These are phyloP conservation scores for Suillus spraguei DNA, from an alignment of 768 basidiomycete genomes.

Conservation along the genomic window DNA sequence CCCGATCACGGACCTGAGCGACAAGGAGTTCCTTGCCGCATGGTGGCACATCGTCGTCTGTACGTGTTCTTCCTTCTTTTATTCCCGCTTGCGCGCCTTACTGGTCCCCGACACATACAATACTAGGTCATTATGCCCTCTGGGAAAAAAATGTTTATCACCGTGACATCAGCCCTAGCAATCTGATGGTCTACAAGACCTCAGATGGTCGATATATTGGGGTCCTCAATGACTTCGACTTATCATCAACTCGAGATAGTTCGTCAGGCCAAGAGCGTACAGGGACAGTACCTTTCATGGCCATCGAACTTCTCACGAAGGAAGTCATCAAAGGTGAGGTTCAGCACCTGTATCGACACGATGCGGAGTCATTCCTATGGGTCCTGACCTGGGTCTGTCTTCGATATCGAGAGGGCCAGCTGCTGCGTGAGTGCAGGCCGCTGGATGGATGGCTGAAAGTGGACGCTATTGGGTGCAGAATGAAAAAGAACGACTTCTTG, in stretches of 20 bases:
- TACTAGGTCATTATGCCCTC: conserved; percentile 10
- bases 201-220: conserved; percentile 1
- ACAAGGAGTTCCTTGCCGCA: neutral
- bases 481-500: neutral
- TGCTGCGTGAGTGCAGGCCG: too few species aligned
- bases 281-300: conserved; percentile 17
- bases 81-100: neutral
- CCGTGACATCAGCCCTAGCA: conserved; percentile 10
- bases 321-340: neutral
- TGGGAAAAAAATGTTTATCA: neutral
- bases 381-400: too few species aligned
- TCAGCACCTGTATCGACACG: too few species aligned
- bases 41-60: conserved; percentile 14
- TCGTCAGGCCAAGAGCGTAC: conserved; percentile 6
- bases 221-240: conserved; percentile 17
- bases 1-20: conserved; percentile 6
- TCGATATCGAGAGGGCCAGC: too few species aligned
- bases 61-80: neutral
- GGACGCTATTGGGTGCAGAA: too few species aligned
- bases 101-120: neutral
- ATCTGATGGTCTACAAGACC: conserved; percentile 11
- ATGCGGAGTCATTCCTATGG: too few species aligned
- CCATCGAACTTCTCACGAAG: conserved; percentile 7
- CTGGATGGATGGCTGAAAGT: too few species aligned
- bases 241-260: neutral